Evolutionary conservation across 228 moss, liverwort and hornwort genomes (phyloP).

Genomic region (Sphagnum fallax): DNA sequence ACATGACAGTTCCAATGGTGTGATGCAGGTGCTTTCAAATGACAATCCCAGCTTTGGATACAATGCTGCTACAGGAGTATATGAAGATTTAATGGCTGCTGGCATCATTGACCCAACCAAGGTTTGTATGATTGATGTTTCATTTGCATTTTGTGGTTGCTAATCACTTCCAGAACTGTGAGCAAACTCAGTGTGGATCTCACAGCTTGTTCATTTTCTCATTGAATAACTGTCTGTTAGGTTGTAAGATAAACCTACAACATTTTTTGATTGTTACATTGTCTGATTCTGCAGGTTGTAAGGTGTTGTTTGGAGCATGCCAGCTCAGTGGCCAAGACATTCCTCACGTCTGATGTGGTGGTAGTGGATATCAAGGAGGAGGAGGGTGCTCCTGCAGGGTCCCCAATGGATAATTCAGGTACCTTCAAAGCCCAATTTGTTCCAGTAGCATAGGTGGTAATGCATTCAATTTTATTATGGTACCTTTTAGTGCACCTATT

Average conservation of each 20-base stretch:
- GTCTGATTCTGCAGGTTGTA: conserved; percentile 48
- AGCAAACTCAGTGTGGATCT: too few relatives aligned
- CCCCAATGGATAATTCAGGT: conserved; percentile 94
- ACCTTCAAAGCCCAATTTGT: neutral
- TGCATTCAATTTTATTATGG: neutral
- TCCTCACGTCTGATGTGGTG: conserved; percentile 92
- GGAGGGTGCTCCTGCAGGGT: conserved; percentile 35
- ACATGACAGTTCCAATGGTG: too few relatives aligned
- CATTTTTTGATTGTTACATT: neutral
- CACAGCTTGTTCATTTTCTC: too few relatives aligned
- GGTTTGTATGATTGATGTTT: neutral
- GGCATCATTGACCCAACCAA: conserved; percentile 56
- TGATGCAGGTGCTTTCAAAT: conserved; percentile 33
- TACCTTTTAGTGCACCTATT: neutral
- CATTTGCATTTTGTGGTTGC: too few relatives aligned
- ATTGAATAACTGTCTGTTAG: too few relatives aligned
- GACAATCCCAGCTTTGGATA: conserved; percentile 47
- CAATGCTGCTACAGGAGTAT: conserved; percentile 47
- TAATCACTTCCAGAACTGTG: too few relatives aligned
- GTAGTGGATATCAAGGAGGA: conserved; percentile 92
- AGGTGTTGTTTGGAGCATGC: conserved; percentile 99
- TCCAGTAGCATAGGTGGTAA: neutral
- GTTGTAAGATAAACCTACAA: too few relatives aligned
- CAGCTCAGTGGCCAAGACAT: conserved; percentile 88
- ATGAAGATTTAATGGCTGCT: conserved; percentile 51